Evolutionary conservation across 768 basidiomycete species (phyloP).

Genomic region (Butyriboletus loyo): DNA sequence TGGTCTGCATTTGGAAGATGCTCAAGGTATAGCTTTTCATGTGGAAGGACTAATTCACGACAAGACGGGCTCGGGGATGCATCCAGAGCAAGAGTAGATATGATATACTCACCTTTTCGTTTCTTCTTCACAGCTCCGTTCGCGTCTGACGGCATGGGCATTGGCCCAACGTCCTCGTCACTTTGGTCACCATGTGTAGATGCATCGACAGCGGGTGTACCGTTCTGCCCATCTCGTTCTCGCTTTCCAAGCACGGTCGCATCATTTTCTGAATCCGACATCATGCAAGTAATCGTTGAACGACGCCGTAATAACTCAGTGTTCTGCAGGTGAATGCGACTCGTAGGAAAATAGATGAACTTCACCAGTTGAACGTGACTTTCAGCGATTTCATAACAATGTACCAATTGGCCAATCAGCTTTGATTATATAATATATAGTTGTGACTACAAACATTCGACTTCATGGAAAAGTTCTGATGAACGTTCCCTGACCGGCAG

Average conservation of each 20-base stretch:
- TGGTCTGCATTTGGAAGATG: constrained; percentile 90
- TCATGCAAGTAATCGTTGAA: constrained; percentile 12
- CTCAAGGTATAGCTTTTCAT: constrained; percentile 89
- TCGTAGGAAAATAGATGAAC: too few species aligned
- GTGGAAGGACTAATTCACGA: constrained; percentile 70
- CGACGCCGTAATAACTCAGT: too few species aligned
- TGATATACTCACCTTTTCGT: constrained; percentile 63
- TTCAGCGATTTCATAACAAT: too few species aligned
- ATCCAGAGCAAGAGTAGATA: constrained; percentile 1
- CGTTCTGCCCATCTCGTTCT: constrained; percentile 36
- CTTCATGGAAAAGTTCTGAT: too few species aligned
- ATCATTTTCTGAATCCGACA: constrained; percentile 50
- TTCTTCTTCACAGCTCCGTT: constrained; percentile 61
- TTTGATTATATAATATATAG: too few species aligned
- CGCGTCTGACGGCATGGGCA: constrained; percentile 61
- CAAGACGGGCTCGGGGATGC: constrained; percentile 9
- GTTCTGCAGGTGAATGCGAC: too few species aligned
- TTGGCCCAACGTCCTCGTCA: constrained; percentile 82
- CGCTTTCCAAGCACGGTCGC: constrained; percentile 64
- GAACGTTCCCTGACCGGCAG: too few species aligned
- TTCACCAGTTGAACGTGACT: too few species aligned
- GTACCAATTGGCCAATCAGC: too few species aligned
- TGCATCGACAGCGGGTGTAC: constrained; percentile 16
- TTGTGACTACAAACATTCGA: too few species aligned
- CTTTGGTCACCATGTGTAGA: constrained; percentile 44